Base-by-base conservation (phyloP, 2,329 filamentous ascomycete genomes). In the Trichophyton equinum region DNA sequence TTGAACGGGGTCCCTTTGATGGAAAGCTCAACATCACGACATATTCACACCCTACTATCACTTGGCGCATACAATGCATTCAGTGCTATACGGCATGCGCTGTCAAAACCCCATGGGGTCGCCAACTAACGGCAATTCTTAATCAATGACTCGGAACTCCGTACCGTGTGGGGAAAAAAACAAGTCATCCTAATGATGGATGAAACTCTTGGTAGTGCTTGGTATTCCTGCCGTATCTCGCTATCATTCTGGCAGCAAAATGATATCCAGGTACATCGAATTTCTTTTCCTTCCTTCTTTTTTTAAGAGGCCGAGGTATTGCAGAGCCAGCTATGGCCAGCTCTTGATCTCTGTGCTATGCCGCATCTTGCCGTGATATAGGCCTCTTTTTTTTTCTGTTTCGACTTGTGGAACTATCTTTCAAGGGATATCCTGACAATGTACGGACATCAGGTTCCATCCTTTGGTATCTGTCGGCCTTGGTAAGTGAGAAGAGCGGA, bases 201-300 rank as follows among this genome's bases (percentile, higher is more conserved):
- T 55, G 51, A 55, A 55, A 55, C 51, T 55, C 51, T 55, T 55
- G 27, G 51, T 36, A 36, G 25, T 27, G 27, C 51, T 55, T 55
- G 51, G 30, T 55, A 55, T 55, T 15, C 51, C 51, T 22, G 15
- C 25, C 15, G 4, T 13, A 18, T 38, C 9, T 13, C 33, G 30
- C n/a, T 33, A 55, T 36, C 27, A 8, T 18, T 36, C 15, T 5
- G 18, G 9, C 25, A 36, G 27, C 27, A 15, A 15, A 15, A 55
- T 44, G 51, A 55, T 55, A 36, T 15, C 51, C 27, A 55, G 30
- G 20, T 5, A n/a, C 40, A 44, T 20, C 40, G n/a, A 44, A 18
- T 44, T 44, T 44, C 40, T 44, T 44, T 44, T n/a, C 7, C 22
- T n/a, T 25, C 20, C 15, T 27, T 27, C 25, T 33, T 18, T 55